Evolutionary conservation across 805 yeast genomes (phyloP).

Genomic region (Yarrowia porcina): DNA sequence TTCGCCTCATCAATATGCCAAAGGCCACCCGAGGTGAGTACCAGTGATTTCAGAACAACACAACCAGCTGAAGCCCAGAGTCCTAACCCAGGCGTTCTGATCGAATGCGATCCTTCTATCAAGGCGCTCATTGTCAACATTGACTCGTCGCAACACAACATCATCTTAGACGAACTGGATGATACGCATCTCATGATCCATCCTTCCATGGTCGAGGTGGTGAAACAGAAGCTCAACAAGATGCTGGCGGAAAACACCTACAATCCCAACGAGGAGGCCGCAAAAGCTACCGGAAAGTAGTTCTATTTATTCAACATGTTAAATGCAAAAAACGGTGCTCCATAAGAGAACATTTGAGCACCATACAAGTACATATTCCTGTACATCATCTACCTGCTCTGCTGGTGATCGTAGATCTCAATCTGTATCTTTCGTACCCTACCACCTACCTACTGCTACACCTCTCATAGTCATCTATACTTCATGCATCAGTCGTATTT

Average conservation of each 20-base stretch:
- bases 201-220: conserved; percentile 66
- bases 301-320: neutral
- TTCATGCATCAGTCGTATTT: conserved; percentile 14
- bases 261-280: conserved; percentile 67
- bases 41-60: neutral
- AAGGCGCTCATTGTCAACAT: conserved; percentile 79
- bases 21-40: conserved; percentile 25
- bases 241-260: conserved; percentile 79
- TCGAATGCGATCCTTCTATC: conserved; percentile 77
- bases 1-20: conserved; percentile 14
- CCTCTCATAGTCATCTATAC: neutral
- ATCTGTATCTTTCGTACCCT: too few species aligned
- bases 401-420: too few species aligned
- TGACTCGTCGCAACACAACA: conserved; percentile 72
- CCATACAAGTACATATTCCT: too few species aligned
- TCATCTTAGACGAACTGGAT: conserved; percentile 75
- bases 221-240: conserved; percentile 73
- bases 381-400: too few species aligned
- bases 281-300: neutral
- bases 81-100: conserved; percentile 37
- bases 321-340: too few species aligned
- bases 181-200: conserved; percentile 86
- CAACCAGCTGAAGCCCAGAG: neutral
- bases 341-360: too few species aligned
- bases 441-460: too few species aligned